A percentile compares a stretch with the other conserved stretches of the same genome.
Evolutionary conservation across 192 early-diverging fungal genomes (phyloP).

Genomic region (Jimgerdemannia flammicorona): DNA sequence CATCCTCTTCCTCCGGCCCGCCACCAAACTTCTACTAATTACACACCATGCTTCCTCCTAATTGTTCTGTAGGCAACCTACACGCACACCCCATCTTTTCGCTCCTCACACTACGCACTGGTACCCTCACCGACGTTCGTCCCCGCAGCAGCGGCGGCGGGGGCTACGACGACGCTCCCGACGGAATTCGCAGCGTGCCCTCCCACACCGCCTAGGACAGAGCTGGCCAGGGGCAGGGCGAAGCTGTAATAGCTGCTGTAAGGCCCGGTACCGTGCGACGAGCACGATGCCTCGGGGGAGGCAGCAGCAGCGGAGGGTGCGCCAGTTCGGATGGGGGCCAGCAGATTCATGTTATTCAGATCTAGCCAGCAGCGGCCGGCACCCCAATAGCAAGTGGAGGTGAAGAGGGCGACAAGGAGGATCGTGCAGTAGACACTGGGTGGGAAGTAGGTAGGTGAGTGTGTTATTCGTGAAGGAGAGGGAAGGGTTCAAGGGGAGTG

Average conservation of each 20-base stretch:
- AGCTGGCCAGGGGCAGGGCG: background rate
- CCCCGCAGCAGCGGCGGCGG: too few species aligned
- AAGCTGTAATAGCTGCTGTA: background rate
- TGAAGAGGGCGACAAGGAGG: slow-evolving; percentile 50
- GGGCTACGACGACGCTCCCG: too few species aligned
- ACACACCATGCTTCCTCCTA: too few species aligned
- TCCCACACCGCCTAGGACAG: background rate
- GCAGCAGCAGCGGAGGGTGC: background rate
- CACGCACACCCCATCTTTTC: background rate
- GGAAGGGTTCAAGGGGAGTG: background rate
- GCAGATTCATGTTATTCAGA: slow-evolving; percentile 32
- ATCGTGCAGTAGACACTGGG: slow-evolving; percentile 54
- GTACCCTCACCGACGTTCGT: background rate
- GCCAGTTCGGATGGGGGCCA: slow-evolving; percentile 5
- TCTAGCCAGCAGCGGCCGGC: slow-evolving; percentile 57
- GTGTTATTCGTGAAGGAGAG: background rate
- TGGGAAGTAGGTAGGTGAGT: background rate
- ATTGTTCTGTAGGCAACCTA: background rate
- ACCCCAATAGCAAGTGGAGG: slow-evolving; percentile 60
- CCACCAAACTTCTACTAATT: too few species aligned
- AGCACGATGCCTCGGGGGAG: background rate
- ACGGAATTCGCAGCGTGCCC: background rate
- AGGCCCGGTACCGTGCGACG: background rate
- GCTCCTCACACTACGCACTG: background rate
- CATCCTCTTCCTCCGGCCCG: background rate